Base-by-base conservation (phyloP, 306 rosid genomes). In the Acacia melanoxylon region DNA sequence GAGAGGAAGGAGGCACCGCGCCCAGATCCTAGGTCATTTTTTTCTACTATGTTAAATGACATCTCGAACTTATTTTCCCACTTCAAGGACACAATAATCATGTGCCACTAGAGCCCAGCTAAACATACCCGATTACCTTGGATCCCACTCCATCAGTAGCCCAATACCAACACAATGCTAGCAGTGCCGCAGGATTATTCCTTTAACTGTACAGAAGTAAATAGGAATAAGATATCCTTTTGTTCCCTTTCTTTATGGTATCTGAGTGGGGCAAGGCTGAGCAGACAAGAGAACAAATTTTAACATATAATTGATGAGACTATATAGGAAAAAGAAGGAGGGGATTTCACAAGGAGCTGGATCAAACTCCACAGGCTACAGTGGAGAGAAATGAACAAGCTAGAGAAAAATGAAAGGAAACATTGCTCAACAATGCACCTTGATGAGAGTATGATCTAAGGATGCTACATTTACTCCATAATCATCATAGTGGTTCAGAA, bases 151-250 rank as follows among this genome's bases (percentile, higher is more conserved):
- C 98, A 79, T 95, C 99, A 74, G 97, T 86, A 81, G 97, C 98
- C 98, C 99, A 95, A 82, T 91, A 93, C 99, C 99, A 95, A 85
- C 92, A 89, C 85, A 95, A 80, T n/a, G 99, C 97, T 80, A 95
- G 96, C 81, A 95, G 80, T 16, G 98, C 99, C 13, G 99, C 99
- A 61, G 98, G 99, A 81, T 94, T 94, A 86, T 87, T 80, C 88
- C 82, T 88, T n/a, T 68, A 94, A 52, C 98, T 92, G 90, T 80
- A 83, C 31, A 77, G 68, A 49, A 61, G 79, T 70, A 80, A 25
- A 48, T 46, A 66, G 68, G 49, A 79, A 45, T 15, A 72, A 78
- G 73, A 44, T 48, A 75, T 22, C n/a, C 42, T 62, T 49, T 48
- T 22, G 37, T 7, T 74, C 25, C 27, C 67, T 77, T 78, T 41